Evolutionary conservation across 1,284 basidiomycete genomes (phyloP), one percentile per base, ranked within the genome.

Genomic region (Cutaneotrichosporon sp.): DNA sequence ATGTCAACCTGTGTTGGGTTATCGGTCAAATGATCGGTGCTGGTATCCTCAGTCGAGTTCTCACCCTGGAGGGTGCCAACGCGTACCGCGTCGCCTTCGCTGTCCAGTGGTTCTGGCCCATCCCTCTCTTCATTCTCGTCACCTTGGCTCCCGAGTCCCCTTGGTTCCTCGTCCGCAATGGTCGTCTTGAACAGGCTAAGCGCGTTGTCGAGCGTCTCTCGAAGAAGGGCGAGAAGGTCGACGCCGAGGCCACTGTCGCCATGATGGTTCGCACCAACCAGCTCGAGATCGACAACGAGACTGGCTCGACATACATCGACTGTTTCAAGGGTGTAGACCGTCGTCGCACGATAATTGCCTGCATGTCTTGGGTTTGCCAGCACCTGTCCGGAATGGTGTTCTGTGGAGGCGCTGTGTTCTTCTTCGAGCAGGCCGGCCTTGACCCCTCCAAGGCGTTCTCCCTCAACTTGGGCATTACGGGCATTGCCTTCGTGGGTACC

Each of bases 1-100:
- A 62, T 41, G 75, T 79, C 61, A 78, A 78, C 66, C 64, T 78
- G 22, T 79, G 78, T 64, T 79, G 78, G 78, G 78, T 75, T 31
- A 66, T 76, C 22, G 76, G 76, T 12, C 65, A 67, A 39, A 51
- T 57, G 32, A 37, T 57, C 24, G 50, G 42, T 9, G 51, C 55
- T 5, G 55, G 51, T 19, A 49, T 53, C 12, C 72, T 67, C 64
- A 20, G 24, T 10, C 38, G 64, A 76, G 25, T 32, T 45, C 31
- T 29, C 3, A 32, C 42, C 16, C 42, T 44, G 19, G 17, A 17
- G 3, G 42, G 42, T 20, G 19, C 8, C 17, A 44, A 44, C 42
- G 26, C 60, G 62, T 54, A 57, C 61, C 46, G 52, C 31, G 60
- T 76, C 24, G 74, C 75, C 11, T 76, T 71, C 51, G 73, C 66